phyloP scores from a whole-genome alignment of 2,329 filamentous ascomycete genomes.

The Xylariales sp. region DNA sequence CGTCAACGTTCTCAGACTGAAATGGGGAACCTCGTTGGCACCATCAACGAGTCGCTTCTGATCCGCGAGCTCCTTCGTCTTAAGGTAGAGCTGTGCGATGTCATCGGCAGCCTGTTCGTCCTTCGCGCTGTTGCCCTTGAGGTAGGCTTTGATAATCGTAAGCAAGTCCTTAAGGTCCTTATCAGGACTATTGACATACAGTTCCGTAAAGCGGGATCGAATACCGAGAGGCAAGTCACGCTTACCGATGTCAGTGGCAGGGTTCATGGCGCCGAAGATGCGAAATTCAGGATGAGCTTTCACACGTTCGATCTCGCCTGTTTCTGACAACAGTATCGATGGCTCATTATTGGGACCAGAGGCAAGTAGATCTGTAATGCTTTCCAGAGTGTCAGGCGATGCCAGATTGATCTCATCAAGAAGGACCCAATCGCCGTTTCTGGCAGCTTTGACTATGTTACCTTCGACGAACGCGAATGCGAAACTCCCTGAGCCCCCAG shows the following conservation, averaged over 20 bases:
- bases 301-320: slow-evolving; percentile 86
- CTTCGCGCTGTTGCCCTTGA: slow-evolving; percentile 66
- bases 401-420: slow-evolving; percentile 97
- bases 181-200: slow-evolving; percentile 91
- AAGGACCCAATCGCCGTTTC: slow-evolving; percentile 95
- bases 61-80: slow-evolving; percentile 75
- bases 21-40: slow-evolving; percentile 92
- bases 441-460: slow-evolving; percentile 90
- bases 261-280: slow-evolving; percentile 98
- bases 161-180: slow-evolving; percentile 80
- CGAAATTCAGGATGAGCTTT: slow-evolving; percentile 88
- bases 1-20: slow-evolving; percentile 90
- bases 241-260: slow-evolving; percentile 95
- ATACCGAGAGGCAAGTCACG: slow-evolving; percentile 86
- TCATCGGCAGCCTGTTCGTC: slow-evolving; percentile 73
- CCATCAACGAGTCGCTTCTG: slow-evolving; percentile 88
- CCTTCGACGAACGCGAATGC: slow-evolving; percentile 96
- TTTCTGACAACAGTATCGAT: slow-evolving; percentile 86
- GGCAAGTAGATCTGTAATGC: slow-evolving; percentile 80
- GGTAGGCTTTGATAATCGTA: slow-evolving; percentile 81
- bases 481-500: slow-evolving; percentile 68
- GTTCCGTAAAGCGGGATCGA: slow-evolving; percentile 87
- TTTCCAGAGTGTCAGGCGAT: slow-evolving; percentile 89
- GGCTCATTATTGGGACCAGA: slow-evolving; percentile 67
- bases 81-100: slow-evolving; percentile 81